These are phyloP conservation scores for Fusarium albosuccineum DNA, from an alignment of 2,329 filamentous ascomycete genomes.

Conservation along the genomic window DNA sequence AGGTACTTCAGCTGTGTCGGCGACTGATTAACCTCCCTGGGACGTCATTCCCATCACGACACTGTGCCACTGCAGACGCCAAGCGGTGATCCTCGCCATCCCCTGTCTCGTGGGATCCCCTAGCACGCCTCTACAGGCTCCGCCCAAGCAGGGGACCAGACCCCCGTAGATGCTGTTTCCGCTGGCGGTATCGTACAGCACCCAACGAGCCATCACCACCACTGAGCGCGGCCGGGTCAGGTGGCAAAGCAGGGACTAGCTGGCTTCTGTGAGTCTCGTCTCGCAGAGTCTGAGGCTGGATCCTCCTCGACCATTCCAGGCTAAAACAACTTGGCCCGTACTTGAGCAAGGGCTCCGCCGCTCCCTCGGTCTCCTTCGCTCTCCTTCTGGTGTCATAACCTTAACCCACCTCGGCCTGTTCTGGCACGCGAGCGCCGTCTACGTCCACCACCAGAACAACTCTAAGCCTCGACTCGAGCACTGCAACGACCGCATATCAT, in stretches of 20 bases:
- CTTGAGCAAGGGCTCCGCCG: conserved; percentile 26
- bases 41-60: conserved; percentile 2
- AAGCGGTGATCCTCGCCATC: conserved; percentile 33
- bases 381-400: conserved; percentile 6
- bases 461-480: conserved; percentile 28
- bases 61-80: conserved; percentile 19
- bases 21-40: not conserved
- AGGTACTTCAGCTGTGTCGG: not conserved
- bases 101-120: conserved; percentile 22
- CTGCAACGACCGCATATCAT: conserved; percentile 22
- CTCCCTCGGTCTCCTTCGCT: not conserved
- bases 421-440: conserved; percentile 7
- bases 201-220: conserved; percentile 23
- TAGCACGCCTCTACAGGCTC: conserved; percentile 23
- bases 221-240: conserved; percentile 23
- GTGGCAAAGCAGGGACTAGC: conserved; percentile 27
- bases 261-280: not conserved
- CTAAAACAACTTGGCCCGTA: conserved; percentile 5
- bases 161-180: conserved; percentile 10
- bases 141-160: conserved; percentile 10
- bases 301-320: conserved; percentile 3
- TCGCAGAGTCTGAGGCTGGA: conserved; percentile 6
- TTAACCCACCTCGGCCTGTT: conserved; percentile 27
- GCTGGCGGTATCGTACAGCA: not conserved
- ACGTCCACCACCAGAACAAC: conserved; percentile 16